Conservation (phyloP, 169 alveolate genomes). For the Theileria parva region DNA sequence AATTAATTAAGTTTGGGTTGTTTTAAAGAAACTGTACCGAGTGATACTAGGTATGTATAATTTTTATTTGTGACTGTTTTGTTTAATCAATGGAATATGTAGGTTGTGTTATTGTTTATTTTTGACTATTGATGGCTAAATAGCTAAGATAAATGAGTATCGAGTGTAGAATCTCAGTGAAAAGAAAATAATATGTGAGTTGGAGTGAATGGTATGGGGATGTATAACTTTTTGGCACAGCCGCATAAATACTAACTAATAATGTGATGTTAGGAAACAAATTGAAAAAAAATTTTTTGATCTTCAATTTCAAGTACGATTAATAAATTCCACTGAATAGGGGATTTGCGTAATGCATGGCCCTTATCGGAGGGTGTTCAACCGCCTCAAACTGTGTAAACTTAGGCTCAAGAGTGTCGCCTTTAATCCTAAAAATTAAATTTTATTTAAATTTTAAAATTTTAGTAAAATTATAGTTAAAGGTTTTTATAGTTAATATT, state of each 20-base stretch:
- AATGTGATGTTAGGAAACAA: neutral
- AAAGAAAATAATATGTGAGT: conserved; percentile 5
- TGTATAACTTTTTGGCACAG: neutral
- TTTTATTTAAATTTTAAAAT: neutral
- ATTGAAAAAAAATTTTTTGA: neutral
- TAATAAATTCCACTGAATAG: conserved; percentile 68
- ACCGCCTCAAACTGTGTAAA: conserved; percentile 90
- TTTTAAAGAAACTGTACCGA: neutral
- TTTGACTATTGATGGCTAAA: neutral
- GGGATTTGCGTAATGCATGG: conserved; percentile 92
- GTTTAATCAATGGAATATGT: neutral
- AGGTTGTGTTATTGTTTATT: neutral
- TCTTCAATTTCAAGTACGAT: neutral
- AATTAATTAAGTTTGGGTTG: neutral
- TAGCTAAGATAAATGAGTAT: neutral
- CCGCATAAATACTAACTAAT: conserved; percentile 13
- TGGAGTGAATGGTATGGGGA: neutral
- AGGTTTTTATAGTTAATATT: neutral
- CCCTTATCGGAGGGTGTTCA: conserved; percentile 92
- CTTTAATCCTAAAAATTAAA: conserved; percentile 74
- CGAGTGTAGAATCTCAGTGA: neutral
- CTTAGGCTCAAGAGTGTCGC: conserved; percentile 86
- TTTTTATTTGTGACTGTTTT: neutral
- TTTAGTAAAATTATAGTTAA: neutral
- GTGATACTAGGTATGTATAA: neutral